Evolutionary conservation across 306 rosid genomes (phyloP).

Genomic region (Pterocarpus santalinus): DNA sequence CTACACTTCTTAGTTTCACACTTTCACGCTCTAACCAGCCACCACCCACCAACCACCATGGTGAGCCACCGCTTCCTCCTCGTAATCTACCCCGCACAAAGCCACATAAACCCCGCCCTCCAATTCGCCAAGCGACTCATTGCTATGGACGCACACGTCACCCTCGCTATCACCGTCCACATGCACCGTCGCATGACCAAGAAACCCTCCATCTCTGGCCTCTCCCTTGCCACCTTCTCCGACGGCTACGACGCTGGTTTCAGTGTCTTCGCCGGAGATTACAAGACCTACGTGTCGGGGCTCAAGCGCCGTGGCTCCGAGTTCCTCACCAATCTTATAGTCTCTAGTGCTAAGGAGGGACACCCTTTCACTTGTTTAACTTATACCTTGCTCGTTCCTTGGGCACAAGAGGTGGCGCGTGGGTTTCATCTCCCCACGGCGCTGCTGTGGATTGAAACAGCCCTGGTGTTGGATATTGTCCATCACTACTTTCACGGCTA

Average conservation of each 20-base stretch:
- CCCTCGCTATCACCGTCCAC: slow-evolving; percentile 36
- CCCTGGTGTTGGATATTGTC: slow-evolving; percentile 37
- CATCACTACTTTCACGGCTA: slow-evolving; percentile 49
- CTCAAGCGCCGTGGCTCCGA: slow-evolving; percentile 39
- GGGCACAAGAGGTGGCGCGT: slow-evolving; percentile 50
- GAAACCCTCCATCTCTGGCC: neutral
- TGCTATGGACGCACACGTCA: slow-evolving; percentile 38
- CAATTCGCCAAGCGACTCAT: slow-evolving; percentile 49
- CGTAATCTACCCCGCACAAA: slow-evolving; percentile 41
- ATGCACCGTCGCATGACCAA: slow-evolving; percentile 35
- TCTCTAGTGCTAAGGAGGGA: slow-evolving; percentile 11
- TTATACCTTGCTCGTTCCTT: slow-evolving; percentile 48
- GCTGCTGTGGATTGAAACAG: slow-evolving; percentile 51
- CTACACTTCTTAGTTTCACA: too few relatives aligned
- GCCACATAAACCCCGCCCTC: slow-evolving; percentile 57
- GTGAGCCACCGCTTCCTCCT: slow-evolving; percentile 41
- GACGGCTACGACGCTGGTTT: slow-evolving; percentile 50
- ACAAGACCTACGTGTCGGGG: neutral
- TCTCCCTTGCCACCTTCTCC: slow-evolving; percentile 40
- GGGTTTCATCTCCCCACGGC: slow-evolving; percentile 13
- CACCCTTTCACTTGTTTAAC: slow-evolving; percentile 45
- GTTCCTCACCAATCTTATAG: slow-evolving; percentile 24
- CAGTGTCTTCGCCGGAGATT: neutral
- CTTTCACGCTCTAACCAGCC: too few relatives aligned
- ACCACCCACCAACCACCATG: neutral